These are phyloP conservation scores for Acanthamoeba lenticulata DNA, from an alignment of 208 protist genomes.

Conservation along the genomic window DNA sequence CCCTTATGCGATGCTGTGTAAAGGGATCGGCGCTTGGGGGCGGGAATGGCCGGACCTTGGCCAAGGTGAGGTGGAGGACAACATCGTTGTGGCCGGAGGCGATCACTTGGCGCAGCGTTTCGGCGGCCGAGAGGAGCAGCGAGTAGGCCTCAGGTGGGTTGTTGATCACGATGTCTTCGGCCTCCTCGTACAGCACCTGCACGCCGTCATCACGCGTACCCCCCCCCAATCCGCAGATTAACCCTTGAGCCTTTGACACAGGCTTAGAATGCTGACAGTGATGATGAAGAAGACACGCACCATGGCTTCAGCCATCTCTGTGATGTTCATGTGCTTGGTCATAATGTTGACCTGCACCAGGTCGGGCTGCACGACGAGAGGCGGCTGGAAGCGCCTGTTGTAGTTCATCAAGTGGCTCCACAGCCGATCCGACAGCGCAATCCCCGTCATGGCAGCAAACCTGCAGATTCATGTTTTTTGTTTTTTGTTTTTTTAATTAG, in stretches of 20 bases:
- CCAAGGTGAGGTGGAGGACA: background rate
- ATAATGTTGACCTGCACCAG: conserved; percentile 33
- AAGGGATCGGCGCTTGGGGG: too few species aligned
- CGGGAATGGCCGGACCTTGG: conserved; percentile 3
- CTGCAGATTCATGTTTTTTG: too few species aligned
- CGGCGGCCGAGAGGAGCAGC: background rate
- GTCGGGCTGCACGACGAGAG: conserved; percentile 50
- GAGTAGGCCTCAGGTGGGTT: conserved; percentile 55
- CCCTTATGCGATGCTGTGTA: too few species aligned
- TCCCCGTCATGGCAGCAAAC: conserved; percentile 42
- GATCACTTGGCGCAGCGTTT: background rate
- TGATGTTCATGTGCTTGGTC: conserved; percentile 65
- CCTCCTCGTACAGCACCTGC: conserved; percentile 52
- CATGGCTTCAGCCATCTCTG: conserved; percentile 45
- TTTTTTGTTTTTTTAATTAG: too few species aligned
- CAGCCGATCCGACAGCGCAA: background rate
- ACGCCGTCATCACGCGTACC: too few species aligned
- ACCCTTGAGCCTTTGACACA: too few species aligned
- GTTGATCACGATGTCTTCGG: conserved; percentile 11
- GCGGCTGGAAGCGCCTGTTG: conserved; percentile 15
- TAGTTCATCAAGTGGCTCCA: background rate
- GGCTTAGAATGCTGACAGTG: too few species aligned
- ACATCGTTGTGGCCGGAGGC: conserved; percentile 50
- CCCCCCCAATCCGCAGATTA: too few species aligned
- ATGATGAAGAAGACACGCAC: too few species aligned